Evolutionary conservation across 805 yeast genomes (phyloP).

Genomic region (Saccharomyces paradoxus): DNA sequence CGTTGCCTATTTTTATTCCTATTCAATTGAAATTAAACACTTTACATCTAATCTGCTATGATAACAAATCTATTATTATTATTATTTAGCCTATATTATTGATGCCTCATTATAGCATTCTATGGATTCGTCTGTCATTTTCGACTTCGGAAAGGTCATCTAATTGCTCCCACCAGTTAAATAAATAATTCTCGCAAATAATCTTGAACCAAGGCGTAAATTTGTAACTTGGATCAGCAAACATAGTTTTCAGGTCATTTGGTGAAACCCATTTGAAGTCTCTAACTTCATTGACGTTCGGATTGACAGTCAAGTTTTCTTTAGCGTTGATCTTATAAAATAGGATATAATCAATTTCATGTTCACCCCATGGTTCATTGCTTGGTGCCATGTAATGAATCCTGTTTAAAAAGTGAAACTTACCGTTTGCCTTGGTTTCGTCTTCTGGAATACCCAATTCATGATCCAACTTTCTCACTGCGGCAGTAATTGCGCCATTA

Average conservation of each 20-base stretch:
- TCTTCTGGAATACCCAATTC: constrained; percentile 74
- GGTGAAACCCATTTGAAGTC: constrained; percentile 69
- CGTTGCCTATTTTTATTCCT: neutral
- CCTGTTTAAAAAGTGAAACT: constrained; percentile 79
- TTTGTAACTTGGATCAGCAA: constrained; percentile 50
- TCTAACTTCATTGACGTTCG: constrained; percentile 79
- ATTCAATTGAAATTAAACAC: constrained; percentile 2
- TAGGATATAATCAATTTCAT: constrained; percentile 91
- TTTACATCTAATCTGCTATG: neutral
- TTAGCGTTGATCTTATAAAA: constrained; percentile 52
- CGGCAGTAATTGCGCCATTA: constrained; percentile 77
- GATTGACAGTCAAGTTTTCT: constrained; percentile 38
- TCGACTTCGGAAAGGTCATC: constrained; percentile 46
- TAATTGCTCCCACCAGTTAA: constrained; percentile 87
- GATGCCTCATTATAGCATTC: constrained; percentile 22
- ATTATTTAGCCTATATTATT: neutral
- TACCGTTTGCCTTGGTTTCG: constrained; percentile 49
- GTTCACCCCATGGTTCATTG: constrained; percentile 90
- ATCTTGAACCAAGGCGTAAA: constrained; percentile 98
- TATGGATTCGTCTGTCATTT: constrained; percentile 31
- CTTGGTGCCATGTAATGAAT: constrained; percentile 90
- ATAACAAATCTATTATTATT: neutral
- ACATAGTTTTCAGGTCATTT: constrained; percentile 65
- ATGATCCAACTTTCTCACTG: constrained; percentile 84
- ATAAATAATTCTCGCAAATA: constrained; percentile 84